A percentile compares a stretch with the other conserved stretches of the same genome.
Evolutionary conservation across 768 basidiomycete species (phyloP).

Genomic region (Lentinula sp.): DNA sequence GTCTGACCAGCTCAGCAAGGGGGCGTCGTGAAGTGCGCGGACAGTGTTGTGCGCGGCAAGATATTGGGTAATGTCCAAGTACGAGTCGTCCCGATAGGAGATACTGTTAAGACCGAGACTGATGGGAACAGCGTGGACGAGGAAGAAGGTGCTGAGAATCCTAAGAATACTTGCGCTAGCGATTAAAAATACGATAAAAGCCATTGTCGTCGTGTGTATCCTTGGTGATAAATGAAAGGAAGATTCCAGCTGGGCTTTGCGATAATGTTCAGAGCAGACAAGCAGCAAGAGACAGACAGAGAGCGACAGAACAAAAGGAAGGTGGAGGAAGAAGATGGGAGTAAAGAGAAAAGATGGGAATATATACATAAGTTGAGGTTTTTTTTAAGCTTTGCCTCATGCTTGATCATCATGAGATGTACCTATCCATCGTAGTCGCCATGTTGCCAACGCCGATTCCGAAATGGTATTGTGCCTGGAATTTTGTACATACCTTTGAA

Average conservation of each 20-base stretch:
- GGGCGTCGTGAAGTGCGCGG: slow-evolving; percentile 36
- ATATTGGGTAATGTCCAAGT: slow-evolving; percentile 24
- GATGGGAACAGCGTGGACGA: background rate
- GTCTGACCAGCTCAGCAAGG: slow-evolving; percentile 41
- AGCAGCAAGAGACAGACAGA: background rate
- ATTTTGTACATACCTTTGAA: too few relatives aligned
- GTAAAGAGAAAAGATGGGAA: background rate
- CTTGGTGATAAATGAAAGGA: slow-evolving; percentile 25
- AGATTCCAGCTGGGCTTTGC: slow-evolving; percentile 22
- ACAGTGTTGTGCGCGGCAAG: slow-evolving; percentile 43
- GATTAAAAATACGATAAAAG: slow-evolving; percentile 21
- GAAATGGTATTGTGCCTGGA: too few relatives aligned
- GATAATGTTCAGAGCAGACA: background rate
- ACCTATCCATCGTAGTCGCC: background rate
- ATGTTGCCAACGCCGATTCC: too few relatives aligned
- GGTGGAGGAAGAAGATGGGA: background rate
- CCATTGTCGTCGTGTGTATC: slow-evolving; percentile 14
- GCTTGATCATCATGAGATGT: background rate
- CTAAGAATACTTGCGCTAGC: slow-evolving; percentile 2
- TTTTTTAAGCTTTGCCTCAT: background rate
- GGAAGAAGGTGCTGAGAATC: slow-evolving; percentile 6
- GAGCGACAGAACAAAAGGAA: background rate
- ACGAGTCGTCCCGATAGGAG: slow-evolving; percentile 18
- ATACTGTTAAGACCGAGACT: slow-evolving; percentile 9
- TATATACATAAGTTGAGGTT: background rate